phyloP scores from a whole-genome alignment of 2,329 filamentous ascomycete species.

The Cercospora beticola region DNA sequence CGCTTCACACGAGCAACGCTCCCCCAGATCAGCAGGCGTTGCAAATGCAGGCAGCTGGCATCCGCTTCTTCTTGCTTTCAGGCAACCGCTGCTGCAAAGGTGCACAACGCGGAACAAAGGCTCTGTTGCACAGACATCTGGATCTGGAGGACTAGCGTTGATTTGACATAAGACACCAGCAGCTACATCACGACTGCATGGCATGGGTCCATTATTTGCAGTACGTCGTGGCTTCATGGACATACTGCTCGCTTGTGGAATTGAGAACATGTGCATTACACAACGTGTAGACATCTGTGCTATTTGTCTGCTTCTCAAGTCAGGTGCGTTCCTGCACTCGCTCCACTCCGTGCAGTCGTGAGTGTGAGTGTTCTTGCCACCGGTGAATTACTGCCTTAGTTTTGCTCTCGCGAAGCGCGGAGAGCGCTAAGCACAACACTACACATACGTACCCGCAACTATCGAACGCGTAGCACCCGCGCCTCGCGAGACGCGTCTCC shows the following conservation, averaged over 20 bases:
- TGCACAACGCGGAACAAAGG: not conserved
- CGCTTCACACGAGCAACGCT: too few relatives aligned
- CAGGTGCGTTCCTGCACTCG: too few relatives aligned
- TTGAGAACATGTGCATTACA: not conserved
- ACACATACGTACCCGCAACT: too few relatives aligned
- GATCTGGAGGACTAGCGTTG: not conserved
- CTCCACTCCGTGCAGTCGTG: too few relatives aligned
- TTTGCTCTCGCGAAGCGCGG: too few relatives aligned
- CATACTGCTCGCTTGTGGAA: not conserved
- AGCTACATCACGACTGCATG: not conserved
- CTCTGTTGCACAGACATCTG: not conserved
- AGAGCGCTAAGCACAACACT: too few relatives aligned
- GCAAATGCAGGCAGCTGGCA: not conserved
- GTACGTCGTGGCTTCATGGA: not conserved
- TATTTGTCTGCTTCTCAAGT: too few relatives aligned
- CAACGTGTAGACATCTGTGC: too few relatives aligned
- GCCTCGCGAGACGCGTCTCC: not conserved
- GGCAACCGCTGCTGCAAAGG: not conserved
- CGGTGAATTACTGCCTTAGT: too few relatives aligned
- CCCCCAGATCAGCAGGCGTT: not conserved
- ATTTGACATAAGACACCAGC: not conserved
- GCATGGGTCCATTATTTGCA: not conserved
- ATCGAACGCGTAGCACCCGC: too few relatives aligned
- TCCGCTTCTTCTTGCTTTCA: not conserved
- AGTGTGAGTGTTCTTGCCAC: too few relatives aligned